A percentile compares a stretch with the other conserved stretches of the same genome.
Conservation (phyloP, 176 grass and related monocot species). For the Dendrocalamus sinicus region DNA sequence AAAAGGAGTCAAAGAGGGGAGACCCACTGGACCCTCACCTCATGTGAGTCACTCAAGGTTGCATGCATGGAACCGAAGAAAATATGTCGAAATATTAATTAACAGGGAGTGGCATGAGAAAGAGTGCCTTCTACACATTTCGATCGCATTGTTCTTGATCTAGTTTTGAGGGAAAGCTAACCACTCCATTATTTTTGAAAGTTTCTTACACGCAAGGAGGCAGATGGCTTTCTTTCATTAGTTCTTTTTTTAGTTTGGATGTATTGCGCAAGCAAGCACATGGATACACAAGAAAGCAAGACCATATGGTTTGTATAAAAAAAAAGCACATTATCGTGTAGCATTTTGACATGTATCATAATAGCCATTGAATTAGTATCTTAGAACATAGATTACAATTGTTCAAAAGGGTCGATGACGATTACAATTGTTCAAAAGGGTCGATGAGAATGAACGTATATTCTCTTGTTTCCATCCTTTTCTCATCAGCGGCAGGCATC, state of each 20-base stretch:
- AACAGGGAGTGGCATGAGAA: conserved; percentile 52
- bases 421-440: conserved; percentile 43
- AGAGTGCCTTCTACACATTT: conserved; percentile 62
- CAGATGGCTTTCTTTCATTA: background rate
- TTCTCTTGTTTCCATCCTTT: conserved; percentile 27
- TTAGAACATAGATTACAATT: conserved; percentile 31
- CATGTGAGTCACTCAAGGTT: conserved; percentile 77
- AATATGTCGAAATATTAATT: conserved; percentile 26
- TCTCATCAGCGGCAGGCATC: conserved; percentile 56
- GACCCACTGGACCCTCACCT: conserved; percentile 57
- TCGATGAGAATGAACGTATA: conserved; percentile 37
- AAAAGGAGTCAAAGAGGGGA: conserved; percentile 75
- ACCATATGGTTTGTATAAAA: conserved; percentile 2
- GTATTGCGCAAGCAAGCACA: conserved; percentile 57
- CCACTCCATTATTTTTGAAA: conserved; percentile 66
- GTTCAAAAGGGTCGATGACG: conserved; percentile 44
- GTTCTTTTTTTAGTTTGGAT: conserved; percentile 23
- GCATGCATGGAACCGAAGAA: conserved; percentile 49
- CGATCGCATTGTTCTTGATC: conserved; percentile 15
- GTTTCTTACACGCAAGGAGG: conserved; percentile 31
- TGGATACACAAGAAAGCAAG: conserved; percentile 39
- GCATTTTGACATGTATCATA: conserved; percentile 61
- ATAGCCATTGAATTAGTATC: conserved; percentile 54
- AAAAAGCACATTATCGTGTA: conserved; percentile 38
- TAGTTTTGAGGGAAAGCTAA: conserved; percentile 48